phyloP scores from a whole-genome alignment of 2,329 filamentous ascomycete species.

The Monilinia vaccinii-corymbosi region DNA sequence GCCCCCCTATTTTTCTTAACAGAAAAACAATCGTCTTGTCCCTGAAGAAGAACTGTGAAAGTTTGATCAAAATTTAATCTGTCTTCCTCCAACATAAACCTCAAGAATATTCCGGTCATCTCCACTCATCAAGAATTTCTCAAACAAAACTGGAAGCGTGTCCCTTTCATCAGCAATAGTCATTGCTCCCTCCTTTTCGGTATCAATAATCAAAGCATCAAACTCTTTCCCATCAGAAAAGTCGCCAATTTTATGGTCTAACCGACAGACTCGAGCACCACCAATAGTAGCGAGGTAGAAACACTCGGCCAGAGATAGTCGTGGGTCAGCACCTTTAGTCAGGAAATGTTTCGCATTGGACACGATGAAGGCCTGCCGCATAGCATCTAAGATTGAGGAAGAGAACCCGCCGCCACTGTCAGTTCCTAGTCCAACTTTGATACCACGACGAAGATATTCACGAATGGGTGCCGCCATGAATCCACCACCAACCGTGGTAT shows the following conservation, averaged over 20 bases:
- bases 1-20: background rate
- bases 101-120: conserved; percentile 79
- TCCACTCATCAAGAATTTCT: conserved; percentile 87
- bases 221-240: conserved; percentile 81
- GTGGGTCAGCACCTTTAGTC: conserved; percentile 30
- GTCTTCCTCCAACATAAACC: conserved; percentile 73
- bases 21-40: background rate
- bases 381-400: conserved; percentile 48
- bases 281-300: conserved; percentile 43
- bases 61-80: conserved; percentile 9
- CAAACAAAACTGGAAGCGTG: conserved; percentile 35
- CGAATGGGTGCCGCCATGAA: conserved; percentile 54
- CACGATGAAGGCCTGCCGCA: conserved; percentile 45
- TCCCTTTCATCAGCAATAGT: conserved; percentile 13
- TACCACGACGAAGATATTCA: conserved; percentile 45
- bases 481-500: conserved; percentile 52
- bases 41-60: background rate
- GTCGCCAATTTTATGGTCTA: conserved; percentile 60
- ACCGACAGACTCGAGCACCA: conserved; percentile 39
- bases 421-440: conserved; percentile 59
- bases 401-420: conserved; percentile 57
- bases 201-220: conserved; percentile 79
- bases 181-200: conserved; percentile 47
- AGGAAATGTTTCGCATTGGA: conserved; percentile 39
- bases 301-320: conserved; percentile 24